Conservation (phyloP, 1,139 yeast genomes). For the Yamadazyma oceani region DNA sequence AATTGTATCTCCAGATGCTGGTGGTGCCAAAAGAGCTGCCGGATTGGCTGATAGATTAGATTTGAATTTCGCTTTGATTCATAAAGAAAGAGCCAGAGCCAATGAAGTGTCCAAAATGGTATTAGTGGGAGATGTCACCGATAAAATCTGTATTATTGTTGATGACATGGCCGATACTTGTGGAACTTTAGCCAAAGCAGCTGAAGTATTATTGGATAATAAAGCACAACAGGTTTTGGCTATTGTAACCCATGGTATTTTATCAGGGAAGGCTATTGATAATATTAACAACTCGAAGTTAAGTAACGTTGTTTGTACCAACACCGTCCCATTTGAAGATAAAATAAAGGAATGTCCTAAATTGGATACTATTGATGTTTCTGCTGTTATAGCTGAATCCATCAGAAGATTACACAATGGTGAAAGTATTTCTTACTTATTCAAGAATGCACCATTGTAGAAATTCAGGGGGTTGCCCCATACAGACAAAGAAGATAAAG, state of each 20-base stretch:
- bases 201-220: slow-evolving; percentile 57
- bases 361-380: slow-evolving; percentile 67
- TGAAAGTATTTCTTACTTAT: slow-evolving; percentile 76
- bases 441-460: slow-evolving; percentile 49
- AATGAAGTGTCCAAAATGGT: slow-evolving; percentile 78
- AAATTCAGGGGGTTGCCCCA: too few species aligned
- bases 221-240: slow-evolving; percentile 78
- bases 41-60: slow-evolving; percentile 76
- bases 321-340: slow-evolving; percentile 69
- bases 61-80: slow-evolving; percentile 75
- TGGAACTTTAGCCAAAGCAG: slow-evolving; percentile 78
- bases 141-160: slow-evolving; percentile 66
- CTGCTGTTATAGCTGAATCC: slow-evolving; percentile 76
- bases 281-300: slow-evolving; percentile 59
- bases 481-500: too few species aligned
- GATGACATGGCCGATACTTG: slow-evolving; percentile 89
- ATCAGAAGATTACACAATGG: slow-evolving; percentile 82
- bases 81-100: slow-evolving; percentile 79
- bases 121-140: slow-evolving; percentile 72
- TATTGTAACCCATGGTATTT: slow-evolving; percentile 78
- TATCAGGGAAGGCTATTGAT: slow-evolving; percentile 68
- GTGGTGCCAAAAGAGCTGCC: slow-evolving; percentile 84
- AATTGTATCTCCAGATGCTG: slow-evolving; percentile 81
- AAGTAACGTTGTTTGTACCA: slow-evolving; percentile 68
- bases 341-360: slow-evolving; percentile 49